Percentiles rank a stretch among this genome's conserved stretches.
Evolutionary conservation across 2,329 filamentous ascomycete species (phyloP).

Genomic region (Alternaria arborescens): DNA sequence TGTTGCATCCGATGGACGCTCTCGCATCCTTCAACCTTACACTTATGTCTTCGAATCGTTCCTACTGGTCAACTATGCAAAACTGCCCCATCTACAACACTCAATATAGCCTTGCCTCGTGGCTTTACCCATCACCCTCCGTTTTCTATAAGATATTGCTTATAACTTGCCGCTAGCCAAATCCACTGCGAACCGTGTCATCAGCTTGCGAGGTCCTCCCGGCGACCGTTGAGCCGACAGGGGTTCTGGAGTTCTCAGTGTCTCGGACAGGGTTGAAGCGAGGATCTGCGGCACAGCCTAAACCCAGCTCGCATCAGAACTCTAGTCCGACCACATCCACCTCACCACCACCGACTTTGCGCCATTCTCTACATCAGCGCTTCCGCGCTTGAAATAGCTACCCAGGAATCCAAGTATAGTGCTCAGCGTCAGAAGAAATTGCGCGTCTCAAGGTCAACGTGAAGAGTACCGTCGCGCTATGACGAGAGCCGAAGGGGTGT

Average conservation of each 20-base stretch:
- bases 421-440: slow-evolving; percentile 27
- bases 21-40: slow-evolving; percentile 12
- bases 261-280: slow-evolving; percentile 39
- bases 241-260: slow-evolving; percentile 33
- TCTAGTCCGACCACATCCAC: slow-evolving; percentile 32
- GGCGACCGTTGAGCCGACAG: slow-evolving; percentile 24
- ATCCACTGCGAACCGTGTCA: slow-evolving; percentile 22
- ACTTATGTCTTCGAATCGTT: slow-evolving; percentile 8
- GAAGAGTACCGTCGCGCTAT: slow-evolving; percentile 12
- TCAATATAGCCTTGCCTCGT: neutral
- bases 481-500: neutral
- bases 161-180: slow-evolving; percentile 20
- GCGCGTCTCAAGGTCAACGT: slow-evolving; percentile 6
- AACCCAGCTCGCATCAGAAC: slow-evolving; percentile 44
- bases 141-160: slow-evolving; percentile 11
- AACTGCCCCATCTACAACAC: neutral
- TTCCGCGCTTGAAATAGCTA: slow-evolving; percentile 25
- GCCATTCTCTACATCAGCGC: slow-evolving; percentile 22
- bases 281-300: slow-evolving; percentile 40
- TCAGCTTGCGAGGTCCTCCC: slow-evolving; percentile 21
- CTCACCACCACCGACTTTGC: slow-evolving; percentile 32
- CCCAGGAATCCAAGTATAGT: slow-evolving; percentile 27
- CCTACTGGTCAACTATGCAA: neutral
- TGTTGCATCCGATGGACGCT: neutral
- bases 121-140: neutral